These are phyloP conservation scores for Candida tammaniensis DNA, from an alignment of 805 yeast species.

Conservation along the genomic window DNA sequence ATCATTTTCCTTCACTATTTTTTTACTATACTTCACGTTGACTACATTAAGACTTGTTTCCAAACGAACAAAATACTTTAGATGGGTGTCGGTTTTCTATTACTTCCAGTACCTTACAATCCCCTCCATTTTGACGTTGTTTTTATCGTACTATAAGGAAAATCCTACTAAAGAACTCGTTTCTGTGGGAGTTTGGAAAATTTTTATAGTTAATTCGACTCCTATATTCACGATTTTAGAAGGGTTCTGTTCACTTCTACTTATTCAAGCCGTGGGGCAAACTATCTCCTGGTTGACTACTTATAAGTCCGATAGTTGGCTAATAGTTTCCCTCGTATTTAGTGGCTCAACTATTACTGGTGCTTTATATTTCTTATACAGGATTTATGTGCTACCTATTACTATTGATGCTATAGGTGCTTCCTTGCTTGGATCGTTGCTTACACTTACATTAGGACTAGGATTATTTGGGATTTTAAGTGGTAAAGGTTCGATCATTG, in stretches of 20 bases:
- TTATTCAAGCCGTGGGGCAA: conserved; percentile 91
- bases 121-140: conserved; percentile 76
- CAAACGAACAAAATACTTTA: conserved; percentile 37
- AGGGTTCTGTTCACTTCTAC: conserved; percentile 86
- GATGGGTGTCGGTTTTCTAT: conserved; percentile 53
- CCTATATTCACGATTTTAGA: conserved; percentile 86
- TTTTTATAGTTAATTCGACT: conserved; percentile 72
- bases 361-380: conserved; percentile 72
- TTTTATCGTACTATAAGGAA: conserved; percentile 49
- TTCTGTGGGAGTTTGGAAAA: conserved; percentile 63
- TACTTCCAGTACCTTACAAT: conserved; percentile 79
- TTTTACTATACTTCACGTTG: conserved; percentile 57
- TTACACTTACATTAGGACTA: conserved; percentile 70
- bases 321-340: conserved; percentile 65
- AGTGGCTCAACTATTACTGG: conserved; percentile 76
- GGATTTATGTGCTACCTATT: conserved; percentile 77
- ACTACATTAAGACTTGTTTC: conserved; percentile 69
- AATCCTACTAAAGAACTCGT: conserved; percentile 11
- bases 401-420: conserved; percentile 71
- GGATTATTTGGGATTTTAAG: conserved; percentile 83
- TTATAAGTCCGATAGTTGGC: conserved; percentile 71
- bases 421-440: conserved; percentile 78
- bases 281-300: conserved; percentile 66
- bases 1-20: conserved; percentile 69
- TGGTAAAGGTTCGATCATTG: conserved; percentile 85